phyloP scores from a whole-genome alignment of 1,284 basidiomycete genomes.

The Heliocybe sulcata region DNA sequence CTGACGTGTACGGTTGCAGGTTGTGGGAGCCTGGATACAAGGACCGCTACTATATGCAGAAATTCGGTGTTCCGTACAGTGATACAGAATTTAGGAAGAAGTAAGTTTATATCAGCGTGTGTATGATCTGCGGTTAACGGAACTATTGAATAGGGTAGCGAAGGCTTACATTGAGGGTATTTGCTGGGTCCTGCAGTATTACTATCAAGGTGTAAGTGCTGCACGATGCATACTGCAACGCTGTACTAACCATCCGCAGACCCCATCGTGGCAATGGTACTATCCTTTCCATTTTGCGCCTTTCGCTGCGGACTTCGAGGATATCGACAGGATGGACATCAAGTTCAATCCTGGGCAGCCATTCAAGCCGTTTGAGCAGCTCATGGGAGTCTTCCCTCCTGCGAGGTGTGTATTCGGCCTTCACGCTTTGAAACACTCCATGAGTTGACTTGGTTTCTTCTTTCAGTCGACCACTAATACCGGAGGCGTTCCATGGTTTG shows the following conservation, averaged over 20 bases:
- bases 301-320: conserved; percentile 92
- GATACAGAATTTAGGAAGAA: conserved; percentile 71
- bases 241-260: conserved; percentile 34
- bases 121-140: conserved; percentile 5
- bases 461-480: conserved; percentile 81
- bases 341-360: conserved; percentile 76
- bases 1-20: conserved; percentile 30
- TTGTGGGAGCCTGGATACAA: conserved; percentile 94
- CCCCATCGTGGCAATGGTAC: conserved; percentile 99
- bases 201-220: conserved; percentile 88
- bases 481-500: conserved; percentile 77
- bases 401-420: conserved; percentile 52
- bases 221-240: neutral
- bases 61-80: conserved; percentile 77
- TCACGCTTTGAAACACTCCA: neutral
- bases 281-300: conserved; percentile 99
- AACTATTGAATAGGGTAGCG: conserved; percentile 52
- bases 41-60: conserved; percentile 92
- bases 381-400: conserved; percentile 97
- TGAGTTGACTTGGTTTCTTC: conserved; percentile 6
- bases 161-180: conserved; percentile 89
- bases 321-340: conserved; percentile 77
- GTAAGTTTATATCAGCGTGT: conserved; percentile 38
- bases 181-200: conserved; percentile 95
- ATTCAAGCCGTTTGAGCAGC: conserved; percentile 95